Evolutionary conservation across 1,139 yeast genomes (phyloP).

Genomic region (Blastobotrys raffinosifermentans): DNA sequence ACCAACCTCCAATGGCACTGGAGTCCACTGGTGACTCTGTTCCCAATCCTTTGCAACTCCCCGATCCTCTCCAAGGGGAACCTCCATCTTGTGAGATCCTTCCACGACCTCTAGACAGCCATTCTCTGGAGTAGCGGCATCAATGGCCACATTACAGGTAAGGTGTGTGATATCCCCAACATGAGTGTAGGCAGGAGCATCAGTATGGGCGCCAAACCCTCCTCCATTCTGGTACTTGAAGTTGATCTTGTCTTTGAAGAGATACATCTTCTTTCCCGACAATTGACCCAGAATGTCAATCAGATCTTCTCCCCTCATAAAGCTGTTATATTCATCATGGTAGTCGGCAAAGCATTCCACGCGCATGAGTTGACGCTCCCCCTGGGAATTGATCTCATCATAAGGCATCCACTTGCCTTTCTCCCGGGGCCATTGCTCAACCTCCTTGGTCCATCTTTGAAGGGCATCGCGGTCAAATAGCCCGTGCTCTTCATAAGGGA

Average conservation of each 20-base stretch:
- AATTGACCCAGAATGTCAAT: slow-evolving; percentile 7
- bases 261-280: slow-evolving; percentile 10
- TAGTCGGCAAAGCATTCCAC: slow-evolving; percentile 13
- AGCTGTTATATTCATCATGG: slow-evolving; percentile 9
- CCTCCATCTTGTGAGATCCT: slow-evolving; percentile 14
- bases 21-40: slow-evolving; percentile 11
- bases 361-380: slow-evolving; percentile 14
- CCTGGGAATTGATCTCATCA: slow-evolving; percentile 14
- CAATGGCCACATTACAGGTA: slow-evolving; percentile 15
- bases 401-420: slow-evolving; percentile 16
- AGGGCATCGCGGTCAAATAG: slow-evolving; percentile 11
- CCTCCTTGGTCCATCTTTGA: slow-evolving; percentile 12
- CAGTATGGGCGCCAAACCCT: slow-evolving; percentile 15
- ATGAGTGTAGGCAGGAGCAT: slow-evolving; percentile 18
- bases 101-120: slow-evolving; percentile 15
- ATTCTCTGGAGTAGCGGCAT: slow-evolving; percentile 15
- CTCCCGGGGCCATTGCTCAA: slow-evolving; percentile 13
- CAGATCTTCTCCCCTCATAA: slow-evolving; percentile 8
- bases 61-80: slow-evolving; percentile 8
- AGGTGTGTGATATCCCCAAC: slow-evolving; percentile 13
- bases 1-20: slow-evolving; percentile 13
- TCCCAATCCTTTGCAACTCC: slow-evolving; percentile 15
- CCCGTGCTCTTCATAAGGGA: slow-evolving; percentile 11
- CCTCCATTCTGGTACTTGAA: slow-evolving; percentile 14
- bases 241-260: slow-evolving; percentile 16